Evolutionary conservation across 2,329 filamentous ascomycete species (phyloP).

Genomic region (Fusarium metavorans): DNA sequence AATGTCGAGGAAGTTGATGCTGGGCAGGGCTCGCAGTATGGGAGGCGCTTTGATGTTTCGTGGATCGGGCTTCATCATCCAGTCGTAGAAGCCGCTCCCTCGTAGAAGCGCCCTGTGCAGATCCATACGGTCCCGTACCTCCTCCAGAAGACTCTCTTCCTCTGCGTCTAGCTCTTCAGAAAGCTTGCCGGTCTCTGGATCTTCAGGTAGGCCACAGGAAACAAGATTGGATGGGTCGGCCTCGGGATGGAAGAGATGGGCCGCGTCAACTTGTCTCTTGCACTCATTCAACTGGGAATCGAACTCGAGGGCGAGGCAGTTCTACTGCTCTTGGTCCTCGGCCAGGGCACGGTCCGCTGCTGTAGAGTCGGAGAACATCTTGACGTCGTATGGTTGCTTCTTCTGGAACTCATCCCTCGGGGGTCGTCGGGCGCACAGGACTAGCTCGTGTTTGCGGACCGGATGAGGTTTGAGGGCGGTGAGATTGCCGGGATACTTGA

Average conservation of each 20-base stretch:
- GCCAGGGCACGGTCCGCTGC: background rate
- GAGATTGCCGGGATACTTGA: background rate
- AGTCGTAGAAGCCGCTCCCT: constrained; percentile 20
- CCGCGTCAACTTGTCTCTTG: constrained; percentile 16
- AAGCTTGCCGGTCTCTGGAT: background rate
- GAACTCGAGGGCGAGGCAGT: constrained; percentile 9
- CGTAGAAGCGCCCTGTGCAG: constrained; percentile 22
- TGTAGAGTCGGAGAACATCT: background rate
- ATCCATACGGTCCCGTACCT: constrained; percentile 1
- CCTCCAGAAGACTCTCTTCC: background rate
- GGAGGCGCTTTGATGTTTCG: background rate
- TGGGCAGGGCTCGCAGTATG: background rate
- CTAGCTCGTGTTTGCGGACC: background rate
- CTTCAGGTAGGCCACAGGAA: background rate
- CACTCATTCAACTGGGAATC: background rate
- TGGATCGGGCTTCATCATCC: background rate
- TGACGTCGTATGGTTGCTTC: background rate
- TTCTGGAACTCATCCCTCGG: background rate
- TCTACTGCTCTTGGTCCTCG: constrained; percentile 6
- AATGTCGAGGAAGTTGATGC: background rate
- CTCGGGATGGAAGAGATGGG: background rate
- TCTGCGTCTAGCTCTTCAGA: background rate
- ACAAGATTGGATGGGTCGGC: background rate
- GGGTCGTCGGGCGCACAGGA: background rate
- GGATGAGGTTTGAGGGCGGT: background rate